These are phyloP conservation scores for Verruconis gallopava DNA, from an alignment of 2,329 filamentous ascomycete genomes.

Conservation along the genomic window DNA sequence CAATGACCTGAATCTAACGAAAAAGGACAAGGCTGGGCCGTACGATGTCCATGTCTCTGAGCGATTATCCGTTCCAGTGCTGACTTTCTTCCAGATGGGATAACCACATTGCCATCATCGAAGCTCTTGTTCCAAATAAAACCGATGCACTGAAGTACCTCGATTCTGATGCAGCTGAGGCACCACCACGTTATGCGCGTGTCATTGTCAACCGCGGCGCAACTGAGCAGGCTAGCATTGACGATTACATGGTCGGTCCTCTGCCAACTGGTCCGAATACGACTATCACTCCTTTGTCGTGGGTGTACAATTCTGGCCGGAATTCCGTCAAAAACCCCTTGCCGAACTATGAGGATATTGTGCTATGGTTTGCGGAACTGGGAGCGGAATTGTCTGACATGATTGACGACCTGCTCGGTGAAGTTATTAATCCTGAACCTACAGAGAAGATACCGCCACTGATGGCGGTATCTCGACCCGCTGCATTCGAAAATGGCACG, in stretches of 20 bases:
- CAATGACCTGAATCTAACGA: constrained; percentile 4
- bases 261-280: constrained; percentile 28
- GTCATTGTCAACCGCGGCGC: constrained; percentile 35
- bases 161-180: constrained; percentile 20
- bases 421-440: constrained; percentile 1
- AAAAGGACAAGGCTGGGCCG: constrained; percentile 1
- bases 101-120: constrained; percentile 18
- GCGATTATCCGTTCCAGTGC: constrained; percentile 9
- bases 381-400: constrained; percentile 3
- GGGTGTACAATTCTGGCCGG: constrained; percentile 6
- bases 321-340: constrained; percentile 2
- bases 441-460: constrained; percentile 2
- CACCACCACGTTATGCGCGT: constrained; percentile 32
- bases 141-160: constrained; percentile 33
- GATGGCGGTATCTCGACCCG: constrained; percentile 7
- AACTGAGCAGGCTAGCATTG: constrained; percentile 29
- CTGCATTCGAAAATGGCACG: constrained; percentile 12
- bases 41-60: background rate
- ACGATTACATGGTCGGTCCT: constrained; percentile 39
- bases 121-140: constrained; percentile 28
- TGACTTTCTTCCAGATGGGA: constrained; percentile 15
- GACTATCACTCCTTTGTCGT: constrained; percentile 16
- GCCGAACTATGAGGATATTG: constrained; percentile 1
- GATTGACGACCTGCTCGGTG: constrained; percentile 4
- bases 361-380: constrained; percentile 3